Conservation (phyloP, 441 rosid genomes). For the Populus trichocarpa region DNA sequence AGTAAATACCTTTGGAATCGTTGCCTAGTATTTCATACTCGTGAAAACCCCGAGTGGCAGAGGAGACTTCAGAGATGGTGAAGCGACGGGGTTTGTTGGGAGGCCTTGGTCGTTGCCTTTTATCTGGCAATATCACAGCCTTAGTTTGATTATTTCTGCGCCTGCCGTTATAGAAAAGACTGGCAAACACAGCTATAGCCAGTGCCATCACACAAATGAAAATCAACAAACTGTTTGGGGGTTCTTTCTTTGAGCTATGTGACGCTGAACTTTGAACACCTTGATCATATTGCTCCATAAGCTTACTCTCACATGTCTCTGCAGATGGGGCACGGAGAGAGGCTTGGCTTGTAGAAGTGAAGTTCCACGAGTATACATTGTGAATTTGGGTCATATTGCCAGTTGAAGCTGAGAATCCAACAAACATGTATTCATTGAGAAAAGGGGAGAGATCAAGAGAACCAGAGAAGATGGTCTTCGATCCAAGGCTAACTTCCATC, state of each 20-base stretch:
- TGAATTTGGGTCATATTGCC: conserved; percentile 34
- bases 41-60: conserved; percentile 36
- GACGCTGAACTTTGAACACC: conserved; percentile 4
- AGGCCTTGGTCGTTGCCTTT: conserved; percentile 36
- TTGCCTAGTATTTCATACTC: conserved; percentile 40
- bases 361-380: conserved; percentile 40
- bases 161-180: conserved; percentile 27
- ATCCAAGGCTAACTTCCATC: conserved; percentile 35
- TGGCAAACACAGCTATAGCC: conserved; percentile 23
- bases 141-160: conserved; percentile 21
- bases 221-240: conserved; percentile 32
- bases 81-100: conserved; percentile 48
- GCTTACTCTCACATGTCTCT: conserved; percentile 39
- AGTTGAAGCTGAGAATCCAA: conserved; percentile 37
- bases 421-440: conserved; percentile 48
- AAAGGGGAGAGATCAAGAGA: conserved; percentile 41
- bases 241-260: conserved; percentile 14
- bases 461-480: conserved; percentile 36
- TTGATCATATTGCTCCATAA: conserved; percentile 2
- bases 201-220: conserved; percentile 34
- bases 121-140: conserved; percentile 18
- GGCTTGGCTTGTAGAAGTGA: conserved; percentile 43
- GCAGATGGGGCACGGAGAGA: conserved; percentile 38
- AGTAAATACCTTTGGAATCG: conserved; percentile 32
- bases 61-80: conserved; percentile 33